phyloP scores from a whole-genome alignment of 2,329 filamentous ascomycete genomes.

The Truncatella angustata region DNA sequence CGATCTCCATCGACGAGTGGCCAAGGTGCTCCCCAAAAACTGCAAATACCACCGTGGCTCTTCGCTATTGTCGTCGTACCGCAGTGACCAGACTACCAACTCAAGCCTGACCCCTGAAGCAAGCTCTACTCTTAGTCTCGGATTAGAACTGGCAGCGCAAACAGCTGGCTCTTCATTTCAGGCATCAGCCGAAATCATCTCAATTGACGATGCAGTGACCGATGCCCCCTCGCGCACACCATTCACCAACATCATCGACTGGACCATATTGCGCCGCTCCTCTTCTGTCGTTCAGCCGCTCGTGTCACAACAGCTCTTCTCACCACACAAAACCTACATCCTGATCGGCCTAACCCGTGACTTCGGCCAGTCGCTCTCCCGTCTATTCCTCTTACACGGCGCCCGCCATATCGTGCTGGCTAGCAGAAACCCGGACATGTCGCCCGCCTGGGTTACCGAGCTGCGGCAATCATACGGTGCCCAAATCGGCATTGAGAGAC shows the following conservation, averaged over 20 bases:
- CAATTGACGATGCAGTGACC: conserved; percentile 20
- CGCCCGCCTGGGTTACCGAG: conserved; percentile 31
- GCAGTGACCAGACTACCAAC: neutral
- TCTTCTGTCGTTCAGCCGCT: conserved; percentile 22
- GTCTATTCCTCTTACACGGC: conserved; percentile 34
- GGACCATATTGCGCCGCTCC: conserved; percentile 32
- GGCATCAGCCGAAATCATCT: neutral
- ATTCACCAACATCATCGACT: conserved; percentile 36
- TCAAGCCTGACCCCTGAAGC: neutral
- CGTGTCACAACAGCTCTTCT: conserved; percentile 23
- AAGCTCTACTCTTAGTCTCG: neutral
- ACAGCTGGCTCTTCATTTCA: conserved; percentile 16
- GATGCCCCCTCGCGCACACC: neutral
- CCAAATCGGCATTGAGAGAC: conserved; percentile 20
- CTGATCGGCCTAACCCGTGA: conserved; percentile 42
- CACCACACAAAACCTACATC: conserved; percentile 34
- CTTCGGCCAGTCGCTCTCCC: conserved; percentile 41
- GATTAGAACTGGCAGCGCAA: conserved; percentile 16
- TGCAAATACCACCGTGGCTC: conserved; percentile 24
- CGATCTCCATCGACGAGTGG: conserved; percentile 25
- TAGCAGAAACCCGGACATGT: conserved; percentile 33
- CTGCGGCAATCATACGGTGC: conserved; percentile 21
- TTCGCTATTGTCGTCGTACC: conserved; percentile 14
- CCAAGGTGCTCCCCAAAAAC: conserved; percentile 20
- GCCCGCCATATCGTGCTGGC: conserved; percentile 37